These are phyloP conservation scores for Maudiozyma barnettii DNA, from an alignment of 805 yeast genomes.

Conservation along the genomic window DNA sequence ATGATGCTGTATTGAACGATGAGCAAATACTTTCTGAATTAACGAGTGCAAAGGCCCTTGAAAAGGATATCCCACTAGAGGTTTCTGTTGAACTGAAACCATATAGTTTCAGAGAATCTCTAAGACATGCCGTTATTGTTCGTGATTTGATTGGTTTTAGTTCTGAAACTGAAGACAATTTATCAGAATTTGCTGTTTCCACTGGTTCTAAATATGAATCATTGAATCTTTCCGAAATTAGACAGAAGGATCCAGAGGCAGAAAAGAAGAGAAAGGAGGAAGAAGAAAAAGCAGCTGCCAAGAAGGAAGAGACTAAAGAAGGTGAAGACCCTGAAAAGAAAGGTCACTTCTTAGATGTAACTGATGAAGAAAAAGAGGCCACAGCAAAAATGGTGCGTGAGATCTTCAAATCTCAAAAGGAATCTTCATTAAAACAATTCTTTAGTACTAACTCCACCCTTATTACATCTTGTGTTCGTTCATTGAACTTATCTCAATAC, in stretches of 20 bases:
- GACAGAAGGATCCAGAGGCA: constrained; percentile 9
- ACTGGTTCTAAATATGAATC: constrained; percentile 24
- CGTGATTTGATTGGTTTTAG: constrained; percentile 29
- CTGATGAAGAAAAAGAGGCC: constrained; percentile 24
- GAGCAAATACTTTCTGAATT: constrained; percentile 8
- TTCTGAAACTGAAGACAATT: constrained; percentile 24
- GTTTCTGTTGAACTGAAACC: constrained; percentile 18
- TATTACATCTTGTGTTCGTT: constrained; percentile 37
- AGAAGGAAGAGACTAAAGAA: constrained; percentile 6
- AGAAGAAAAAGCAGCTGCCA: constrained; percentile 10
- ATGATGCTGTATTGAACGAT: constrained; percentile 13
- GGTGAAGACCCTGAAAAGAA: constrained; percentile 11
- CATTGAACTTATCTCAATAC: constrained; percentile 71
- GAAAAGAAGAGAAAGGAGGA: constrained; percentile 7
- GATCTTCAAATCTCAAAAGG: constrained; percentile 14
- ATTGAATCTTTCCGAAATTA: constrained; percentile 18
- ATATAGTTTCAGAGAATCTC: constrained; percentile 24
- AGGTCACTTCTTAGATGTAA: constrained; percentile 19
- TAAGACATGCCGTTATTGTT: constrained; percentile 23
- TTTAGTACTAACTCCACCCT: constrained; percentile 16
- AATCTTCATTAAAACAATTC: constrained; percentile 10
- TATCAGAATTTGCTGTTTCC: constrained; percentile 27
- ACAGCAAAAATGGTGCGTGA: constrained; percentile 18
- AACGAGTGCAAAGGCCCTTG: constrained; percentile 11
- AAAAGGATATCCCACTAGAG: constrained; percentile 8